Conservation (phyloP, 108 stramenopile species). For the Skeletonema costatum region DNA sequence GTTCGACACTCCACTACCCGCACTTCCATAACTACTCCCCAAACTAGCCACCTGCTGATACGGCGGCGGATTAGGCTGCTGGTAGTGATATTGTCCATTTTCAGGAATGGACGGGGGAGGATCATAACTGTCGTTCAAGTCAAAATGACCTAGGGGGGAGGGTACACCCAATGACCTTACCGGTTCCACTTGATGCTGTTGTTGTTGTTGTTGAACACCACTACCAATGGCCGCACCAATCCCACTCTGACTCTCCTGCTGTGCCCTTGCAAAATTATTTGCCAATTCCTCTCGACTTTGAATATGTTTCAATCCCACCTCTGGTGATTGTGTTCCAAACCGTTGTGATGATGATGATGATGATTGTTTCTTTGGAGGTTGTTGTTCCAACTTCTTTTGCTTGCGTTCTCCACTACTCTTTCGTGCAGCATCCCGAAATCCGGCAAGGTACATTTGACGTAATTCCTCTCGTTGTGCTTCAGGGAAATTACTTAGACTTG, state of each 20-base stretch:
- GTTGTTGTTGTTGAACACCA: not conserved
- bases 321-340: slow-evolving; percentile 7
- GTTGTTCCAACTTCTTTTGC: slow-evolving; percentile 15
- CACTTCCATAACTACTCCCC: slow-evolving; percentile 15
- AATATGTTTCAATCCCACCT: not conserved
- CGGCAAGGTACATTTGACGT: slow-evolving; percentile 86
- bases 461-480: slow-evolving; percentile 70
- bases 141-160: not conserved
- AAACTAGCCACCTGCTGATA: slow-evolving; percentile 9
- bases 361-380: not conserved
- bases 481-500: slow-evolving; percentile 32
- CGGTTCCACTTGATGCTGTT: not conserved
- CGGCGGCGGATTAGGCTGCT: not conserved
- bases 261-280: slow-evolving; percentile 44
- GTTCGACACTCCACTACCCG: not conserved
- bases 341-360: too few relatives aligned
- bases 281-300: slow-evolving; percentile 27
- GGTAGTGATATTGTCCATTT: slow-evolving; percentile 1
- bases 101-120: slow-evolving; percentile 29
- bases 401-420: slow-evolving; percentile 12
- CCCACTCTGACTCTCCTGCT: slow-evolving; percentile 4
- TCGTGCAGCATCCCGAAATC: slow-evolving; percentile 75
- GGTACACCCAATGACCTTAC: slow-evolving; percentile 8
- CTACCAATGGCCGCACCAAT: not conserved
- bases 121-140: not conserved